Percentiles rank a stretch among this genome's conserved stretches.
These are phyloP conservation scores for Hevea brasiliensis DNA, from an alignment of 345 rosid species.

Conservation along the genomic window DNA sequence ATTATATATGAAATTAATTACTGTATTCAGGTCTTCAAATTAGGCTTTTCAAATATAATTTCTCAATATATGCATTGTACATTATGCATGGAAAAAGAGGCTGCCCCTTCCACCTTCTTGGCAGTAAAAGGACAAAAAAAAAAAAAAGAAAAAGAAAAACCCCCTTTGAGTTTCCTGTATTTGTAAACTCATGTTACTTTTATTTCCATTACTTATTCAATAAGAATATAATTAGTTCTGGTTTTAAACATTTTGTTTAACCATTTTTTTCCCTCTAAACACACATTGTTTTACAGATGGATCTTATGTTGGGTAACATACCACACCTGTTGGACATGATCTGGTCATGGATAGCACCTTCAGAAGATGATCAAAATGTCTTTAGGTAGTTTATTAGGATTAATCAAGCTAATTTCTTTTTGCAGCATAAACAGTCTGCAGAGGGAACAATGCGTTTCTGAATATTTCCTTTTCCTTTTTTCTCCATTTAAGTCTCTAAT, in stretches of 20 bases:
- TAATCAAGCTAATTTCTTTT: conserved; percentile 2
- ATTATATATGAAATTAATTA: background rate
- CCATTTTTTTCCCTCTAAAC: conserved; percentile 19
- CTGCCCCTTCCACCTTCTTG: background rate
- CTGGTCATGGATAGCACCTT: conserved; percentile 97
- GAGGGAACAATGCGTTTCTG: background rate
- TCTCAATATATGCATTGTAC: background rate
- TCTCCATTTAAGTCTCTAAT: background rate
- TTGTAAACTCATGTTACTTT: background rate
- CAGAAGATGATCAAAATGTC: conserved; percentile 73
- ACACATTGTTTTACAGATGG: conserved; percentile 59
- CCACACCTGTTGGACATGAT: conserved; percentile 83
- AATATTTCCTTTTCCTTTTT: background rate
- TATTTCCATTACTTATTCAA: background rate
- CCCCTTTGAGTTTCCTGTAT: background rate
- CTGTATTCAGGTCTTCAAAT: background rate
- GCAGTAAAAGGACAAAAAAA: no score
- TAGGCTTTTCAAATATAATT: background rate
- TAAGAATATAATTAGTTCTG: background rate
- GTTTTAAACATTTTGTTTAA: background rate
- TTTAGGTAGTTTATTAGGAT: conserved; percentile 56
- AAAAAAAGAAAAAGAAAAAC: background rate
- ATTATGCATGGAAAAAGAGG: background rate
- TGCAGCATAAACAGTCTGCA: background rate
- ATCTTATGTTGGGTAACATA: conserved; percentile 88